Percentiles rank a stretch among this genome's conserved stretches.
Conservation (phyloP, 441 rosid genomes). For the Croton laevigatus region DNA sequence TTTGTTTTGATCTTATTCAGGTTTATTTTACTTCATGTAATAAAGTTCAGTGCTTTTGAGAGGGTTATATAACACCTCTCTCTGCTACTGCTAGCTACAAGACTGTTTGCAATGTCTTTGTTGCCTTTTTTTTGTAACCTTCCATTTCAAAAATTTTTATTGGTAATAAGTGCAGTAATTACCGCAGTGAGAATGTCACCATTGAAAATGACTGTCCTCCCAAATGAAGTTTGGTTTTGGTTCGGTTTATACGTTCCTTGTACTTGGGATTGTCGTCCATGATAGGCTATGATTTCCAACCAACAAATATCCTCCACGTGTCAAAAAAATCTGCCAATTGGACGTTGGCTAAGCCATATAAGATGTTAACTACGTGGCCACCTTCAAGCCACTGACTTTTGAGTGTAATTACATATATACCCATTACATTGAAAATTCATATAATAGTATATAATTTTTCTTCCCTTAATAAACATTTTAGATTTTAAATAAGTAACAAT, state of each 20-base stretch:
- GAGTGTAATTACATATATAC: slow-evolving; percentile 26
- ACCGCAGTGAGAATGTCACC: neutral
- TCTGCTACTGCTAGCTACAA: neutral
- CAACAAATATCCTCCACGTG: slow-evolving; percentile 37
- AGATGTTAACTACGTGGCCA: slow-evolving; percentile 46
- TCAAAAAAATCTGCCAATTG: slow-evolving; percentile 27
- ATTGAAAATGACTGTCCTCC: too few species aligned
- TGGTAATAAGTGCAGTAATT: neutral
- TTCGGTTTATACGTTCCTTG: too few species aligned
- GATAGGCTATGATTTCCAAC: slow-evolving; percentile 20
- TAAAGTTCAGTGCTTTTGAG: neutral
- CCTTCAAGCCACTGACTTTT: slow-evolving; percentile 30
- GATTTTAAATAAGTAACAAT: too few species aligned
- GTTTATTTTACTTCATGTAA: neutral
- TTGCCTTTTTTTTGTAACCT: neutral
- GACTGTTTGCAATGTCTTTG: neutral
- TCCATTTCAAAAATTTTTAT: neutral
- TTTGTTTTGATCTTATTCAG: neutral
- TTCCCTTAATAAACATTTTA: neutral
- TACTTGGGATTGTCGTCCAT: neutral
- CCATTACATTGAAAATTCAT: slow-evolving; percentile 7
- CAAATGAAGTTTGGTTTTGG: too few species aligned
- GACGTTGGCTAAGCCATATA: slow-evolving; percentile 27
- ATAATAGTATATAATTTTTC: too few species aligned
- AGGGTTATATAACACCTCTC: neutral